Evolutionary conservation across 257 asterid species (phyloP).

Genomic region (Fraxinus anomala): DNA sequence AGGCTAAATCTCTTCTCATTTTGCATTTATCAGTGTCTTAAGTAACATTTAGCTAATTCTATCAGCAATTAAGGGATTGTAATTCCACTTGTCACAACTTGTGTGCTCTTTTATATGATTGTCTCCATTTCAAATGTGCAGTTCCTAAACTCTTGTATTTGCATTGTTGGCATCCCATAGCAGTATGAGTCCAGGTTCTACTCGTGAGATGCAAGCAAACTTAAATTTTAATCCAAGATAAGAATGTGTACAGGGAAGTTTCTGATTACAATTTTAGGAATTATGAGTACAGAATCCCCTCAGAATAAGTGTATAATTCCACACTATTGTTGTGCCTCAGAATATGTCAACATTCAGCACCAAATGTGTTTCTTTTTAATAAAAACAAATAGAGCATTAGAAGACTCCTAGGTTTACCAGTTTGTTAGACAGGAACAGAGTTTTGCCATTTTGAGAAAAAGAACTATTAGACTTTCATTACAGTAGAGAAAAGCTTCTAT

Average conservation of each 20-base stretch:
- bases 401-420: neutral
- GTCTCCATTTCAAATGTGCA: neutral
- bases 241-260: constrained; percentile 35
- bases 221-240: constrained; percentile 14
- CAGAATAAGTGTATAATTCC: neutral
- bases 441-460: neutral
- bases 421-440: neutral
- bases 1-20: neutral
- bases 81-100: too few species aligned
- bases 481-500: too few species aligned
- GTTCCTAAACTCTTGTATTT: neutral
- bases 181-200: constrained; percentile 39
- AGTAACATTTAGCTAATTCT: too few species aligned
- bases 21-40: neutral
- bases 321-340: constrained; percentile 9
- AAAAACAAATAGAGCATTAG: neutral
- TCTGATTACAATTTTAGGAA: constrained; percentile 22
- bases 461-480: neutral
- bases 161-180: constrained; percentile 43
- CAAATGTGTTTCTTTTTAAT: constrained; percentile 21
- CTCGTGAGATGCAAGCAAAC: constrained; percentile 43
- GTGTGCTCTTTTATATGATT: neutral
- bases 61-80: too few species aligned
- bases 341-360: constrained; percentile 13
- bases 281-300: constrained; percentile 25